Evolutionary conservation across 2,329 filamentous ascomycete genomes (phyloP).

Genomic region (Colletotrichum navitas): DNA sequence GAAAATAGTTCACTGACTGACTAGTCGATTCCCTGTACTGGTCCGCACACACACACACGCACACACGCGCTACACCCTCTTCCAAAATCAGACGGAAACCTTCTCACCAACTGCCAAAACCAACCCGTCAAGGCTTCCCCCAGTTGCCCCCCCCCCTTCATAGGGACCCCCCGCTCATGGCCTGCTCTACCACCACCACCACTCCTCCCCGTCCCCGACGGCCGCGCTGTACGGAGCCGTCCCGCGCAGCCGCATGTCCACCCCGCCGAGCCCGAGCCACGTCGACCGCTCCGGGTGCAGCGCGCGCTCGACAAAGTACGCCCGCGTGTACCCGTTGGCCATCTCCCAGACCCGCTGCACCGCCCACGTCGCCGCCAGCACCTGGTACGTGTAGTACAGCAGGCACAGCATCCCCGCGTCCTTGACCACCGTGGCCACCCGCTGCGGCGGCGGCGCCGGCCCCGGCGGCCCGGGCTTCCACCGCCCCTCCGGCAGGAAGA

Average conservation of each 20-base stretch:
- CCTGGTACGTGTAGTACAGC: background rate
- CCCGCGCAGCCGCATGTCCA: slow-evolving; percentile 9
- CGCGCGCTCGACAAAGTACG: slow-evolving; percentile 25
- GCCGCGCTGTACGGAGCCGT: background rate
- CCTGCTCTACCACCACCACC: background rate
- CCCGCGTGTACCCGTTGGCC: slow-evolving; percentile 30
- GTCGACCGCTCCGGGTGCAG: slow-evolving; percentile 1
- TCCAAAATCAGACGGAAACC: background rate
- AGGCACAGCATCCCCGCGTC: background rate
- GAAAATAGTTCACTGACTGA: background rate
- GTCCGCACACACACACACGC: too few species aligned
- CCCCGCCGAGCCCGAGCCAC: slow-evolving; percentile 6
- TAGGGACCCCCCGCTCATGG: background rate
- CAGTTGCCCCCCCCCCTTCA: background rate
- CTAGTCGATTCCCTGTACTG: too few species aligned
- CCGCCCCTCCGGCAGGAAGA: background rate
- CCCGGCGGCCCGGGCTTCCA: background rate
- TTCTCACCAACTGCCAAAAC: background rate
- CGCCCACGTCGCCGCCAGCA: slow-evolving; percentile 6
- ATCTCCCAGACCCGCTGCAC: slow-evolving; percentile 14
- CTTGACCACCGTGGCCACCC: slow-evolving; percentile 4
- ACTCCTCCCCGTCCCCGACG: background rate
- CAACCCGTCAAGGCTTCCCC: background rate
- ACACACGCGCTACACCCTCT: background rate
- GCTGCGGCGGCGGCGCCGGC: slow-evolving; percentile 1